Evolutionary conservation across 129 eudicot species (phyloP).

Genomic region (Saussurea involucrata): DNA sequence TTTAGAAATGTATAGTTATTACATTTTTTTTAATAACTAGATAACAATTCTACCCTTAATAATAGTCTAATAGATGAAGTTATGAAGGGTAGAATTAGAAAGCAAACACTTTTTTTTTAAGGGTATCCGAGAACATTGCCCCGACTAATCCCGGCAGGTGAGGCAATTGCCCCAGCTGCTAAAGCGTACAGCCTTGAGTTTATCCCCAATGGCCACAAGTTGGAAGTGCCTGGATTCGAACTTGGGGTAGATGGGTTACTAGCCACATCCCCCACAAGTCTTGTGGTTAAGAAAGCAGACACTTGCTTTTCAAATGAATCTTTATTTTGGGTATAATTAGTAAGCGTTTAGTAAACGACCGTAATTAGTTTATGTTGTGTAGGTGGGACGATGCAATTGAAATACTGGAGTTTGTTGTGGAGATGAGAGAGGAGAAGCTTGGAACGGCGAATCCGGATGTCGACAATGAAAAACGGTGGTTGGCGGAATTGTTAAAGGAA

Average conservation of each 20-base stretch:
- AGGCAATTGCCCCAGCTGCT: no score
- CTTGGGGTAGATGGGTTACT: no score
- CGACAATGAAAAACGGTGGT: slow-evolving; percentile 66
- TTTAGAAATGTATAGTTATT: background rate
- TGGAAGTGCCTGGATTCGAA: no score
- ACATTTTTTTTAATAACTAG: no score
- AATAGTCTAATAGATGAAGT: background rate
- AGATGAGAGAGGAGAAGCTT: slow-evolving; percentile 77
- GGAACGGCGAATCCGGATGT: slow-evolving; percentile 79
- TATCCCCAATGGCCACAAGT: no score
- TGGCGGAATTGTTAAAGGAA: slow-evolving; percentile 57
- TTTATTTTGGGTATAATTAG: background rate
- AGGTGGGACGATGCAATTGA: slow-evolving; percentile 80
- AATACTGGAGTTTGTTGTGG: slow-evolving; percentile 64
- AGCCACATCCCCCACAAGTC: no score
- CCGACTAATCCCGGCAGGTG: no score
- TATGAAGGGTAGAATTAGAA: background rate
- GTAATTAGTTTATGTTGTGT: no score
- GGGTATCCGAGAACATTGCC: no score
- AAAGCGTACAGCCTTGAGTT: no score
- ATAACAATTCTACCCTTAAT: background rate
- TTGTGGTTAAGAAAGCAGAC: no score
- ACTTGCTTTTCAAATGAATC: background rate
- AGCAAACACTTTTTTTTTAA: background rate
- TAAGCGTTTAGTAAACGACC: no score